Percentiles rank a stretch among this genome's conserved stretches.
These are phyloP conservation scores for Trichoderma gamsii DNA, from an alignment of 495 filamentous ascomycete species.

Conservation along the genomic window DNA sequence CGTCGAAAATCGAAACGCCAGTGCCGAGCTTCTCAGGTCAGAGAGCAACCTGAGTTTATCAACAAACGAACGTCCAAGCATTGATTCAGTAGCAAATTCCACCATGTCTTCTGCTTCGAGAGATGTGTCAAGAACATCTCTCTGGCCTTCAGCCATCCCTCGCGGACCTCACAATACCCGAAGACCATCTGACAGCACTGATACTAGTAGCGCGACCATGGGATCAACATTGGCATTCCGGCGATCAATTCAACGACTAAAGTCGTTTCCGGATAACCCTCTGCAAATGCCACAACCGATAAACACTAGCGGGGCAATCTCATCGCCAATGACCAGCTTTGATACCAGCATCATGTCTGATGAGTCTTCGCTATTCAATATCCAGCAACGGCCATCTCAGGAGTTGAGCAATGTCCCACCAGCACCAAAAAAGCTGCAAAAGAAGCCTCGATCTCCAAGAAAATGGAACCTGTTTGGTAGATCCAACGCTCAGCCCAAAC, in stretches of 20 bases:
- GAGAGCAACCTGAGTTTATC: slow-evolving; percentile 58
- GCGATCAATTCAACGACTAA: slow-evolving; percentile 46
- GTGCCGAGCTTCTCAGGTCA: slow-evolving; percentile 49
- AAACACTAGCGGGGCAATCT: slow-evolving; percentile 32
- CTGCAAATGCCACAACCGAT: slow-evolving; percentile 40
- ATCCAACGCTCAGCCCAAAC: slow-evolving; percentile 49
- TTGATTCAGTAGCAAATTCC: slow-evolving; percentile 42
- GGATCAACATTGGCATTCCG: slow-evolving; percentile 46
- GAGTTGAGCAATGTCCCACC: slow-evolving; percentile 19
- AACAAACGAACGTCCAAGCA: slow-evolving; percentile 40
- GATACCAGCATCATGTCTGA: slow-evolving; percentile 49
- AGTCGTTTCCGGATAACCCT: slow-evolving; percentile 31
- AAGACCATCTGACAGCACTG: slow-evolving; percentile 47
- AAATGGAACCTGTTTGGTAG: slow-evolving; percentile 85
- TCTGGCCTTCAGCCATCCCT: slow-evolving; percentile 50
- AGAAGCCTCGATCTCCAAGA: slow-evolving; percentile 53
- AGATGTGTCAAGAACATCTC: slow-evolving; percentile 33
- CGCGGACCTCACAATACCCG: slow-evolving; percentile 26
- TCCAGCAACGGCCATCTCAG: slow-evolving; percentile 22
- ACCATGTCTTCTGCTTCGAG: slow-evolving; percentile 37
- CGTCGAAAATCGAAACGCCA: slow-evolving; percentile 51
- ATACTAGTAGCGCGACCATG: slow-evolving; percentile 36
- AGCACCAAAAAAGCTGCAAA: slow-evolving; percentile 46
- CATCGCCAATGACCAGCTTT: slow-evolving; percentile 43
- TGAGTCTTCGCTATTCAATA: slow-evolving; percentile 34